A percentile compares a stretch with the other conserved stretches of the same genome.
These are phyloP conservation scores for Beauveria caledonica DNA, from an alignment of 2,329 filamentous ascomycete species.

Conservation along the genomic window DNA sequence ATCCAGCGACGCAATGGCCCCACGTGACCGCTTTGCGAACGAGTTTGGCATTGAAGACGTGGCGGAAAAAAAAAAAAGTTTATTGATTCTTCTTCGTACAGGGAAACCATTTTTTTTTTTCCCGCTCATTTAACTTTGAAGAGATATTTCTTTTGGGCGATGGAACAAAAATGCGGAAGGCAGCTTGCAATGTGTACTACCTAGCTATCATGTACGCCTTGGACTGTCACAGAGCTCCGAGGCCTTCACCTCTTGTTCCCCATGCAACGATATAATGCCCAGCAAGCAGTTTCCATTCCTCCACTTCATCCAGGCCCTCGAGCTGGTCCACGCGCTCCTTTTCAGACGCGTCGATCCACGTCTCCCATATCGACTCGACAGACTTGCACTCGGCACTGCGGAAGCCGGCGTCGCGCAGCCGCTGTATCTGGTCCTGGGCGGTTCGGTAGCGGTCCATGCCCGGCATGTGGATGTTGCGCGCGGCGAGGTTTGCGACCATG, in stretches of 20 bases:
- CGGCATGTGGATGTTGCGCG: slow-evolving; percentile 74
- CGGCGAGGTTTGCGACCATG: slow-evolving; percentile 84
- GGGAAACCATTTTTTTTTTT: too few relatives aligned
- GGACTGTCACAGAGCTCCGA: slow-evolving; percentile 13
- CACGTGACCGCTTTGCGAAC: background rate
- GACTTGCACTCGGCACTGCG: slow-evolving; percentile 32
- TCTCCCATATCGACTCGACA: slow-evolving; percentile 58
- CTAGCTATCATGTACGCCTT: background rate
- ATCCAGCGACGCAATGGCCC: background rate
- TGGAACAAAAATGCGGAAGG: background rate
- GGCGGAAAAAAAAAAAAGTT: background rate
- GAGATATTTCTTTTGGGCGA: background rate
- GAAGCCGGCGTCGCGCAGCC: slow-evolving; percentile 63
- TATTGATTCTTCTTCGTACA: background rate
- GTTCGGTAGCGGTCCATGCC: slow-evolving; percentile 68
- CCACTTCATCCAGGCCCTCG: slow-evolving; percentile 89
- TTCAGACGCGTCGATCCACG: slow-evolving; percentile 63
- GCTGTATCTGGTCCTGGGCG: slow-evolving; percentile 56
- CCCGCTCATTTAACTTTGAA: background rate
- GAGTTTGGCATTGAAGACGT: background rate
- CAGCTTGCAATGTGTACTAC: background rate
- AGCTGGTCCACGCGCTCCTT: slow-evolving; percentile 70
- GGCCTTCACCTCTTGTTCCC: slow-evolving; percentile 61
- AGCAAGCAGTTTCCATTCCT: slow-evolving; percentile 84
- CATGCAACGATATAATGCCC: slow-evolving; percentile 85